These are phyloP conservation scores for Groenewaldozyma salmanticensis DNA, from an alignment of 805 yeast species.

Conservation along the genomic window DNA sequence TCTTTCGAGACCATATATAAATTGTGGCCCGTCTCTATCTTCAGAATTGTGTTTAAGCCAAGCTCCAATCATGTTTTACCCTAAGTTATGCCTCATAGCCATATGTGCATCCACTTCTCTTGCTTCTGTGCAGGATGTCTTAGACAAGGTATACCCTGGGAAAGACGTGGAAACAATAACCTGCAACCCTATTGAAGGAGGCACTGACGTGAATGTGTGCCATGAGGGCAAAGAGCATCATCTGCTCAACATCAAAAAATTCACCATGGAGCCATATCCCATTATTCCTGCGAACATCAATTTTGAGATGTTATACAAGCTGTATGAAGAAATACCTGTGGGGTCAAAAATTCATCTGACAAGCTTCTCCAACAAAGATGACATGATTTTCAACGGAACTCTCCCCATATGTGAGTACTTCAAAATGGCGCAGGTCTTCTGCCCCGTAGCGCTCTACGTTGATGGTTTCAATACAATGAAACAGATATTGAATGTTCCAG, in stretches of 20 bases:
- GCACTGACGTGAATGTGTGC: constrained; percentile 7
- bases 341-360: constrained; percentile 16
- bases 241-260: constrained; percentile 14
- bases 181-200: constrained; percentile 7
- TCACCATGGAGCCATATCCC: constrained; percentile 22
- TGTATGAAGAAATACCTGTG: constrained; percentile 17
- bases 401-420: constrained; percentile 22
- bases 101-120: no score
- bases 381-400: constrained; percentile 14
- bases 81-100: no score
- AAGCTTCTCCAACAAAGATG: constrained; percentile 13
- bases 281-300: constrained; percentile 21
- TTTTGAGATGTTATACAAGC: constrained; percentile 17
- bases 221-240: constrained; percentile 18
- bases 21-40: no score
- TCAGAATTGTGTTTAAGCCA: no score
- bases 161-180: no score
- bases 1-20: no score
- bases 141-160: no score
- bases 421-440: constrained; percentile 17
- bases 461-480: constrained; percentile 8
- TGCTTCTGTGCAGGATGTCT: no score
- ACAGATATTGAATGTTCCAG: constrained; percentile 22
- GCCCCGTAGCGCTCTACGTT: constrained; percentile 19
- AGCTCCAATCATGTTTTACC: no score